These are phyloP conservation scores for Houttuynia cordata DNA, from an alignment of 164 flowering plant species.

Conservation along the genomic window DNA sequence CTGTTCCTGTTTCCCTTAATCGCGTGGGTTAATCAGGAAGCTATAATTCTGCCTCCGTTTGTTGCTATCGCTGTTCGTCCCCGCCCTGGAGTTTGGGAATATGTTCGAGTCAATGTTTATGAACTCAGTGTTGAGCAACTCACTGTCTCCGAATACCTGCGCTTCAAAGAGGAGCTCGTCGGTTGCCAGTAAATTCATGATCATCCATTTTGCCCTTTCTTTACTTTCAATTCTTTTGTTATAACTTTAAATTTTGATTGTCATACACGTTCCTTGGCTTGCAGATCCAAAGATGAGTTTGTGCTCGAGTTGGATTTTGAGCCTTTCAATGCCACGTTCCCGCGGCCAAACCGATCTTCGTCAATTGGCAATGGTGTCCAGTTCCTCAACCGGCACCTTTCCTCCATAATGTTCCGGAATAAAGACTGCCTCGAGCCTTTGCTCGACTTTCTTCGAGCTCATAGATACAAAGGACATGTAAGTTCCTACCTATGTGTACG, in stretches of 20 bases:
- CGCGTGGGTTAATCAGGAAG: slow-evolving; percentile 44
- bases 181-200: slow-evolving; percentile 38
- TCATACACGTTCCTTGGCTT: neutral
- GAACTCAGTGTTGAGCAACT: slow-evolving; percentile 84
- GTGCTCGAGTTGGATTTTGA: slow-evolving; percentile 91
- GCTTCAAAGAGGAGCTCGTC: slow-evolving; percentile 77
- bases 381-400: slow-evolving; percentile 90
- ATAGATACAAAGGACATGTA: slow-evolving; percentile 75
- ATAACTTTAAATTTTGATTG: neutral
- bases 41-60: slow-evolving; percentile 81
- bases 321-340: slow-evolving; percentile 81
- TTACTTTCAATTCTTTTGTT: neutral
- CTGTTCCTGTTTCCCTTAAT: no score
- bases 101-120: slow-evolving; percentile 71
- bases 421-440: slow-evolving; percentile 84
- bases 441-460: slow-evolving; percentile 75
- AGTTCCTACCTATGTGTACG: slow-evolving; percentile 10
- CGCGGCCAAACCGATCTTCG: slow-evolving; percentile 71
- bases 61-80: slow-evolving; percentile 93
- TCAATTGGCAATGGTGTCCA: slow-evolving; percentile 96
- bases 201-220: neutral
- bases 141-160: slow-evolving; percentile 69
- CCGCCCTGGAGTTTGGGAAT: slow-evolving; percentile 98
- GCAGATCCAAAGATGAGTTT: slow-evolving; percentile 28
- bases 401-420: slow-evolving; percentile 76